Base-by-base conservation (phyloP, 768 basidiomycete genomes). In the Boletus rex-veris region DNA sequence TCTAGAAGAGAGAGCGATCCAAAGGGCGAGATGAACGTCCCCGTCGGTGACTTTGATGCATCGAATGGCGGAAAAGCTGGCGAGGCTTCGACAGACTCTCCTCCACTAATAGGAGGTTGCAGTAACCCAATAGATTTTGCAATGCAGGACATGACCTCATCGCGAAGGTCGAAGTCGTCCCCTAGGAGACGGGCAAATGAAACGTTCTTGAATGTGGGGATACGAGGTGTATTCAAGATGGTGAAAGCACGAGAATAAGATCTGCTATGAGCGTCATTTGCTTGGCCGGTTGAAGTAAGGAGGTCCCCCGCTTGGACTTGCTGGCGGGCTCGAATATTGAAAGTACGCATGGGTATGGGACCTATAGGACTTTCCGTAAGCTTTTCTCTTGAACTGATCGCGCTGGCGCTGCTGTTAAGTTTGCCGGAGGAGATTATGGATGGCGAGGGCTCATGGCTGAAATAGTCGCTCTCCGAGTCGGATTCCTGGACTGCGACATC, bases 81-180 rank as follows among this genome's bases (percentile, higher is more conserved):
- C 0, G 88, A 88, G 3, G 80, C 78, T 57, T 86, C 85, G 3
- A 79, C 71, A 3, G 86, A 88, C 36, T 83, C 84, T 43, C 74
- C 76, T 39, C 80, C 84, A 51, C 85, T 88, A 18, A 90, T 71
- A 3, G 92, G 85, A 4, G 94, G 90, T 58, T 97, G 95, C 21
- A 92, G 74, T 12, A 99, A 78, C 4, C 97, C 97, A 53, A 99
- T 98, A 3, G 93, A 96, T 69, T 96, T 95, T 1, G 96, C 94
- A 55, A 99, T 95, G 69, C 92, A 96, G 1, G 90, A 88, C 92
- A 98, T 94, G 31, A 99, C 95, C 60, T 92, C 94, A 60, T 94
- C 92, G 35, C 92, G 83, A n/a, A 98, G 81, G 68, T 98, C 92
- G 60, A 98, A 95, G 19, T 95, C 92, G 24, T 86, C 88, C 8